Evolutionary conservation across 2,329 filamentous ascomycete genomes (phyloP).

Genomic region (Colletotrichum navitas): DNA sequence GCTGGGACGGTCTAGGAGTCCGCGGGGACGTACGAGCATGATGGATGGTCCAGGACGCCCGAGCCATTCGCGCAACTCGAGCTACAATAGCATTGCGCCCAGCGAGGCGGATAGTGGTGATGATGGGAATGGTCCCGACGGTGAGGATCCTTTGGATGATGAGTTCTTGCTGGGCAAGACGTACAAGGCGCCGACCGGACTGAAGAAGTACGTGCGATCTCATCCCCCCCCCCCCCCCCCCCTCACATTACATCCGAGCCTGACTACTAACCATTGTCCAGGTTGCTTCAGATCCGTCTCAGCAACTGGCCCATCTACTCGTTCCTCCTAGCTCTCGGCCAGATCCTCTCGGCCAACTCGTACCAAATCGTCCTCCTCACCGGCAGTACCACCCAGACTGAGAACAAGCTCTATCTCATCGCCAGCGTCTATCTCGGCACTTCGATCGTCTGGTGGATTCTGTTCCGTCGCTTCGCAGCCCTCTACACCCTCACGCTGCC

Average conservation of each 20-base stretch:
- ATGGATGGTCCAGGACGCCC: background rate
- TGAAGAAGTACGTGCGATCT: background rate
- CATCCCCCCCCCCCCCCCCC: background rate
- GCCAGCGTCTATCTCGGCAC: background rate
- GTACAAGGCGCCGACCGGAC: background rate
- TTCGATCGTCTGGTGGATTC: background rate
- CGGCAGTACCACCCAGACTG: slow-evolving; percentile 69
- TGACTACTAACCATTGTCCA: slow-evolving; percentile 11
- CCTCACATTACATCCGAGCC: background rate
- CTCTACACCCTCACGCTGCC: background rate
- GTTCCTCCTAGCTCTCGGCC: slow-evolving; percentile 71
- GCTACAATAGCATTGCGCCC: background rate
- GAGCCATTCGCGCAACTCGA: background rate
- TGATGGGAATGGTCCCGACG: background rate
- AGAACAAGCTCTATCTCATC: background rate
- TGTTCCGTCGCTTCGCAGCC: background rate
- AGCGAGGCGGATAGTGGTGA: background rate
- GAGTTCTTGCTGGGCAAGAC: background rate
- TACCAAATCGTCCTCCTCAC: slow-evolving; percentile 76
- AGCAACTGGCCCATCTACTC: slow-evolving; percentile 75
- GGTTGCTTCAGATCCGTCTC: slow-evolving; percentile 62
- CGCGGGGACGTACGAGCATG: background rate
- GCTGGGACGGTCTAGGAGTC: slow-evolving; percentile 57
- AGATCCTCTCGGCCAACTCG: slow-evolving; percentile 74
- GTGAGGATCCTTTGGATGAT: background rate